These are phyloP conservation scores for Dimocarpus longan DNA, from an alignment of 345 rosid genomes.

Conservation along the genomic window DNA sequence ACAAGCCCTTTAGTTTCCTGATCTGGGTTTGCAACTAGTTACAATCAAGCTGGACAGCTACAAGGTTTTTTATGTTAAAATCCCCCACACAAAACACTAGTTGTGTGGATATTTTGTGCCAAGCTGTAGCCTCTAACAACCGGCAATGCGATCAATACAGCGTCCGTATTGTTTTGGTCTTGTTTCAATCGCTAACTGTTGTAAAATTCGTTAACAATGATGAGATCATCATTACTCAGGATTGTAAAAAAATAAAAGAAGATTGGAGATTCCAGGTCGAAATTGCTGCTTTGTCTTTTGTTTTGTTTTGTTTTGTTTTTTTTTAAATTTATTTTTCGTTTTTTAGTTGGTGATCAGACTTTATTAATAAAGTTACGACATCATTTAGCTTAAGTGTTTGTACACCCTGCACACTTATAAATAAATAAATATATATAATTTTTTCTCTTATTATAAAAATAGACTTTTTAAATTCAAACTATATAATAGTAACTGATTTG, in stretches of 20 bases:
- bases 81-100: not conserved
- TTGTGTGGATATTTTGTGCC: not conserved
- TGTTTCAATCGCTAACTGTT: not conserved
- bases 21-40: not conserved
- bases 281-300: not conserved
- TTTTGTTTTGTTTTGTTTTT: no score
- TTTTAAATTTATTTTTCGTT: no score
- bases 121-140: slow-evolving; percentile 17
- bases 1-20: not conserved
- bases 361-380: no score
- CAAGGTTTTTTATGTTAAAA: no score
- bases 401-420: no score
- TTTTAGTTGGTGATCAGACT: no score
- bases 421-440: no score
- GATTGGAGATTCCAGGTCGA: not conserved
- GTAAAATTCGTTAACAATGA: not conserved
- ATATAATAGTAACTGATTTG: no score
- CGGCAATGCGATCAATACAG: slow-evolving; percentile 28
- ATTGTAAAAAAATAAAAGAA: not conserved
- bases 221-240: not conserved
- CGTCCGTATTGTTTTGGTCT: not conserved
- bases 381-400: no score
- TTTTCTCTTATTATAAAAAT: no score
- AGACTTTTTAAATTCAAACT: no score
- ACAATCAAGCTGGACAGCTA: no score